phyloP scores from a whole-genome alignment of 768 basidiomycete species.

The Agaricus subrufescens region DNA sequence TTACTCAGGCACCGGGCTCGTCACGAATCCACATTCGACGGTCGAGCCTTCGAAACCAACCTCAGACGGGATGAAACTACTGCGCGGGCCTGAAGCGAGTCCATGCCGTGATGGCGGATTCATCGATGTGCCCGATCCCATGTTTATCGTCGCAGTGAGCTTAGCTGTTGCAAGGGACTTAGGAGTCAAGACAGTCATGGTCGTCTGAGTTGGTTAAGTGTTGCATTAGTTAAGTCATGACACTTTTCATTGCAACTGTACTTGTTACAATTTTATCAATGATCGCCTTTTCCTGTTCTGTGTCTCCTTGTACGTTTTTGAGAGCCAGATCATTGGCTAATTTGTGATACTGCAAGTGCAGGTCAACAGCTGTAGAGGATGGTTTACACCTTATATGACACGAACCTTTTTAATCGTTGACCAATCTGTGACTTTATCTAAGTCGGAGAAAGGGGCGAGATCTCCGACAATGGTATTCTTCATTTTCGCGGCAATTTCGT shows the following conservation, averaged over 20 bases:
- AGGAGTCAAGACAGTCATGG: no score
- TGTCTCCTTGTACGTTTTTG: constrained; percentile 27
- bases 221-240: constrained; percentile 29
- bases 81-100: no score
- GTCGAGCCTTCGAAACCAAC: no score
- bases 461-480: constrained; percentile 53
- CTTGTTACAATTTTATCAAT: constrained; percentile 72
- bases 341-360: constrained; percentile 58
- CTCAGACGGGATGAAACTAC: no score
- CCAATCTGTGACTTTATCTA: constrained; percentile 63
- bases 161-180: no score
- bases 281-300: constrained; percentile 28
- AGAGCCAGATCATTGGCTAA: constrained; percentile 49
- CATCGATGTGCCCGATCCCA: no score
- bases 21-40: no score
- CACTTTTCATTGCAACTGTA: constrained; percentile 77
- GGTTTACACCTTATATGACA: background rate
- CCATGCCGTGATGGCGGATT: no score
- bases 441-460: constrained; percentile 40
- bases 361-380: background rate
- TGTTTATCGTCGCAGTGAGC: no score
- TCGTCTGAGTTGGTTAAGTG: background rate
- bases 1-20: no score
- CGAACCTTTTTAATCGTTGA: constrained; percentile 66
- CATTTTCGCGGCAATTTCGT: constrained; percentile 51